Evolutionary conservation across 1,284 basidiomycete species (phyloP).

Genomic region (Macrocystidia cucumis): DNA sequence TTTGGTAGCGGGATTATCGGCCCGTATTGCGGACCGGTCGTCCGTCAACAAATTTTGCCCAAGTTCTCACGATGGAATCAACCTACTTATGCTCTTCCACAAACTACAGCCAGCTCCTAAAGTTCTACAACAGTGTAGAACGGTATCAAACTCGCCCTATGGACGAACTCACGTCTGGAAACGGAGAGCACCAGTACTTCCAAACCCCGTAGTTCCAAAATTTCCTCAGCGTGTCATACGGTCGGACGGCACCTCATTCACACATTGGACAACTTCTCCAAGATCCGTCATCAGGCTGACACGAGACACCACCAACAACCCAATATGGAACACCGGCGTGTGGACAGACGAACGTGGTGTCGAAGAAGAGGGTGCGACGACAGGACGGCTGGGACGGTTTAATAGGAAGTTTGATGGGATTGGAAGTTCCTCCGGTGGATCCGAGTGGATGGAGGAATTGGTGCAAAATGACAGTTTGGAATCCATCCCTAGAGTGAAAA

Average conservation of each 20-base stretch:
- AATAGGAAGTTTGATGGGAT: slow-evolving; percentile 66
- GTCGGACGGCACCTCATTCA: slow-evolving; percentile 83
- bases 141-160: slow-evolving; percentile 62
- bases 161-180: slow-evolving; percentile 74
- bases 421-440: slow-evolving; percentile 32
- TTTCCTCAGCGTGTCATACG: slow-evolving; percentile 80
- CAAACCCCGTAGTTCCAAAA: slow-evolving; percentile 75
- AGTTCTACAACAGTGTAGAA: slow-evolving; percentile 24
- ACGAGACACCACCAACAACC: slow-evolving; percentile 82
- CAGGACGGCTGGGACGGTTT: slow-evolving; percentile 76
- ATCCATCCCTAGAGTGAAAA: slow-evolving; percentile 9
- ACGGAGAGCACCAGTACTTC: slow-evolving; percentile 55
- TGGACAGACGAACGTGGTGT: slow-evolving; percentile 56
- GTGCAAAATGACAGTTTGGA: too few relatives aligned
- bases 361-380: slow-evolving; percentile 62
- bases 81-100: too few relatives aligned
- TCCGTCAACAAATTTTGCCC: too few relatives aligned
- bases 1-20: too few relatives aligned
- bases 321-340: slow-evolving; percentile 63
- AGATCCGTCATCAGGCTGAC: slow-evolving; percentile 67
- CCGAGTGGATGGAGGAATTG: slow-evolving; percentile 38
- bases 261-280: slow-evolving; percentile 81
- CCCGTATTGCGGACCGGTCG: too few relatives aligned
- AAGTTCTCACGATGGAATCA: too few relatives aligned
- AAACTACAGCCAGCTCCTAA: too few relatives aligned